Evolutionary conservation across 2,329 filamentous ascomycete genomes (phyloP), one percentile per base, ranked within the genome.

Genomic region (Fusarium sp.): DNA sequence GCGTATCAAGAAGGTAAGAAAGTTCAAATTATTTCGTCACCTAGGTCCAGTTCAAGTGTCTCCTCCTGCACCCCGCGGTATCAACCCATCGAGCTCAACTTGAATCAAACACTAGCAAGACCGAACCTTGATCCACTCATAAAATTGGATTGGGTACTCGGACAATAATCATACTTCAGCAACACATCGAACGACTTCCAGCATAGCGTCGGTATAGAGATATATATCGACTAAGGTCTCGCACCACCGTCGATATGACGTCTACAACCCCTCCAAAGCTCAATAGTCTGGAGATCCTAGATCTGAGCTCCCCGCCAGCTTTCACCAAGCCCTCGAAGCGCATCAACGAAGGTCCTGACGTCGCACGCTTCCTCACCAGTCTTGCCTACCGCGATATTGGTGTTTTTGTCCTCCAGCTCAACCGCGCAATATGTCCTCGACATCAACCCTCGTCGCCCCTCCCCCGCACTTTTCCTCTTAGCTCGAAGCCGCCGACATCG

Each of bases 321-420:
- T 97, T 97, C 78, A 75, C 82, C 51, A 81, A 82, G 40, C 96
- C 96, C 0, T 76, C 77, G 56, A 99, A 98, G 79, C 85, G 85
- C 74, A 99, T 99, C 80, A 86, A 97, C 79, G 92, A 96, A 73
- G 90, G 90, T 56, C 82, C 89, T 61, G 94, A 98, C 83, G 91
- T 99, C 54, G 78, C 87, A 20, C 87, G 86, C 65, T 99, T 98
- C 78, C 87, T 97, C 52, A 86, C 85, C 10, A 94, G 92, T 47
- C 88, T 87, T 69, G 96, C 93, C 43, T 97, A 98, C 80, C 86
- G 88, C 59, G 93, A 97, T 75, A 92, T 99, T 53, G 91, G 93
- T 78, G 86, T 88, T 45, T 98, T 97, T 77, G 82, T 98, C 45
- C 84, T 97, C 68, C 96, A 98, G 80, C 88, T 99, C 47, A 98